Percentiles rank a stretch among this genome's conserved stretches.
These are phyloP conservation scores for Solanum chacoense DNA, from an alignment of 305 asterid genomes.

Conservation along the genomic window DNA sequence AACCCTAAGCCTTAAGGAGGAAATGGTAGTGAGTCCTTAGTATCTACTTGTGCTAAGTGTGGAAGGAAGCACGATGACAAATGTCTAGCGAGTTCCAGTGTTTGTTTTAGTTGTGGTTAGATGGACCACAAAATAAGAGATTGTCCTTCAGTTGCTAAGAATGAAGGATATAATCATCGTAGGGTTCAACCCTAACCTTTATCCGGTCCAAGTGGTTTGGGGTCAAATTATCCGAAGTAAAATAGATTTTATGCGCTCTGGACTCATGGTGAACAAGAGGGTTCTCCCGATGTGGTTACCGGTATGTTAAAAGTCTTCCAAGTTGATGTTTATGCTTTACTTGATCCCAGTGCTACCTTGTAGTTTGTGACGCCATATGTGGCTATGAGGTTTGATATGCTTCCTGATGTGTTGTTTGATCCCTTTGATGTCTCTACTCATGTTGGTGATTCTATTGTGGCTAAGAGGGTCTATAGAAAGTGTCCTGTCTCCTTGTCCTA, in stretches of 20 bases:
- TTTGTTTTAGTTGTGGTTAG: background rate
- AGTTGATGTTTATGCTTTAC: background rate
- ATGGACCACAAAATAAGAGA: background rate
- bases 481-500: background rate
- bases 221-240: background rate
- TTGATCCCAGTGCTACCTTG: background rate
- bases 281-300: background rate
- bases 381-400: background rate
- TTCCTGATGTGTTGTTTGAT: background rate
- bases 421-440: background rate
- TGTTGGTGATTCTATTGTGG: background rate
- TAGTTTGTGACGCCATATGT: background rate
- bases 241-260: background rate
- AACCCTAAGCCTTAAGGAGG: background rate
- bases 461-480: background rate
- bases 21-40: background rate
- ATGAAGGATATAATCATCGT: background rate
- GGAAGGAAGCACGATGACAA: background rate
- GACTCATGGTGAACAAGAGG: background rate
- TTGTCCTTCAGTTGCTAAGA: background rate
- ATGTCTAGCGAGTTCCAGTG: background rate
- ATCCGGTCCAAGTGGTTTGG: background rate
- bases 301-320: background rate
- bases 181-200: background rate
- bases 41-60: background rate